Evolutionary conservation across 495 filamentous ascomycete species (phyloP).

Genomic region (Parmelia sp.): DNA sequence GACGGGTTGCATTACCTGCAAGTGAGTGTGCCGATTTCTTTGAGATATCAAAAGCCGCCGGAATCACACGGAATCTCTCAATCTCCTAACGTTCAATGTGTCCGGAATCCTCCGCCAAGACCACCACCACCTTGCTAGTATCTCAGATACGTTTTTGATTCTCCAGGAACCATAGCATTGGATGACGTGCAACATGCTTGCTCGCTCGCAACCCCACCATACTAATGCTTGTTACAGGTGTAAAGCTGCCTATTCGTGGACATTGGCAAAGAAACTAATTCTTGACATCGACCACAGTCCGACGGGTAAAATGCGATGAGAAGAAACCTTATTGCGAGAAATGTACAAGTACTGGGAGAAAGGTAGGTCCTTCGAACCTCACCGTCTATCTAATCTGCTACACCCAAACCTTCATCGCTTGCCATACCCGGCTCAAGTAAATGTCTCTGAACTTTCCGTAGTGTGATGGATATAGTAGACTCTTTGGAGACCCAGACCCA

Average conservation of each 20-base stretch:
- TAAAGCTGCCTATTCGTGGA: not conserved
- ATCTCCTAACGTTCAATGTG: no score
- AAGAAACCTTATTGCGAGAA: constrained; percentile 42
- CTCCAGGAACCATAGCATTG: not conserved
- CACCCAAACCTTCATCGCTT: not conserved
- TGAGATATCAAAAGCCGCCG: not conserved
- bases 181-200: not conserved
- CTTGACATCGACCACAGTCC: constrained; percentile 27
- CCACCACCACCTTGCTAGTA: no score
- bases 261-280: not conserved
- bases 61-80: not conserved
- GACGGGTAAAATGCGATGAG: constrained; percentile 54
- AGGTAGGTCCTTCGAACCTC: constrained; percentile 21
- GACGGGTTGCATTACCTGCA: constrained; percentile 45
- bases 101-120: no score
- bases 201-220: not conserved
- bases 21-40: constrained; percentile 26
- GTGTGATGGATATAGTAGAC: not conserved
- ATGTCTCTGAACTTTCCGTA: not conserved
- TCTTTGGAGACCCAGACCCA: not conserved
- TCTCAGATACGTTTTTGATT: not conserved
- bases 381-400: constrained; percentile 6
- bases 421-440: not conserved
- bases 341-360: constrained; percentile 46
- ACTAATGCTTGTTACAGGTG: constrained; percentile 16